Evolutionary conservation across 163 green algal genomes (phyloP).

Genomic region (Scenedesmus sp.): DNA sequence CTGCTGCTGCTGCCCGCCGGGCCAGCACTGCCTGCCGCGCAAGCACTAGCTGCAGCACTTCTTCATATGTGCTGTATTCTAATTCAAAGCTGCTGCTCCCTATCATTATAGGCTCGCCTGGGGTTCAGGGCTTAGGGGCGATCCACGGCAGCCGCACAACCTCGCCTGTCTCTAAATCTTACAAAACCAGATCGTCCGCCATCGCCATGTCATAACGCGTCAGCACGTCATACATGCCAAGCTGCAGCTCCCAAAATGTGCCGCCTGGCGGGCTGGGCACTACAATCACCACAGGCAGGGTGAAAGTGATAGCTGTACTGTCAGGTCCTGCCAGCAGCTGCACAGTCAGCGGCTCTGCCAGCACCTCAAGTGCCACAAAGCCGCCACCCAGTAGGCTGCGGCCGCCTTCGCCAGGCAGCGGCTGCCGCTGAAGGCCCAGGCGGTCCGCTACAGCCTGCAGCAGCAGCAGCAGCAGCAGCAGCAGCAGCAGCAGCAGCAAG

Average conservation of each 20-base stretch:
- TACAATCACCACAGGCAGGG: neutral
- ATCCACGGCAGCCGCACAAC: neutral
- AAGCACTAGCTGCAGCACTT: neutral
- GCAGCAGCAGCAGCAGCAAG: too few species aligned
- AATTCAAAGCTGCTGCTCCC: neutral
- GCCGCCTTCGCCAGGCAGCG: too few species aligned
- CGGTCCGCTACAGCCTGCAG: neutral
- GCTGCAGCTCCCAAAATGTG: neutral
- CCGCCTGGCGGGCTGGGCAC: neutral
- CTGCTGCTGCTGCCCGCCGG: neutral
- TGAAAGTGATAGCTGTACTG: neutral
- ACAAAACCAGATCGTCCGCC: neutral
- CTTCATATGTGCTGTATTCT: neutral
- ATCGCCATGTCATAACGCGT: neutral
- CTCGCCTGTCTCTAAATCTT: neutral
- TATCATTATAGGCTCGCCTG: neutral
- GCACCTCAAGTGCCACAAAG: too few species aligned
- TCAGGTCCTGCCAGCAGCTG: too few species aligned
- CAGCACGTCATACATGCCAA: neutral
- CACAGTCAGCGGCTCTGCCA: too few species aligned
- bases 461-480: too few species aligned
- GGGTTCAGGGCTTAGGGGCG: neutral
- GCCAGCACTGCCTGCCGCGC: neutral
- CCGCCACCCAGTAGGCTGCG: too few species aligned
- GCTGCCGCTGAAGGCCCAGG: neutral